A percentile compares a stretch with the other conserved stretches of the same genome.
Conservation (phyloP, 1,139 yeast genomes). For the Pichia sp. region DNA sequence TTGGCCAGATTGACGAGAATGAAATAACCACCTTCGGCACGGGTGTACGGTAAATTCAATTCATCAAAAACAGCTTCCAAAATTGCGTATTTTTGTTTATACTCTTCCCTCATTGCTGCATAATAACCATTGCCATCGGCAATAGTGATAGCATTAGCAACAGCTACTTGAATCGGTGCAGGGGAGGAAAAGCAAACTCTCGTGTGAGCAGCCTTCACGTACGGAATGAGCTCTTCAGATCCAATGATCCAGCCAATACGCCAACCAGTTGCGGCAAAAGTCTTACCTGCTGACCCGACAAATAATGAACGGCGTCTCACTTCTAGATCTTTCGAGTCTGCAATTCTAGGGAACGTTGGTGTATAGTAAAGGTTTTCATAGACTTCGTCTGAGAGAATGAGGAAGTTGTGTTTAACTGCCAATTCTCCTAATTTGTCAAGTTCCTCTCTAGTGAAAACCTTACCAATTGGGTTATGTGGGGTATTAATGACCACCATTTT, state of each 20-base stretch:
- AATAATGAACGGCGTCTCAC: conserved; percentile 73
- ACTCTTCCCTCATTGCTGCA: conserved; percentile 57
- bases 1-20: conserved; percentile 80
- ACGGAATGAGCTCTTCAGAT: conserved; percentile 69
- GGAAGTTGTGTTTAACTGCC: conserved; percentile 75
- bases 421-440: conserved; percentile 66
- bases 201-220: conserved; percentile 85
- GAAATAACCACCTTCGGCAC: conserved; percentile 91
- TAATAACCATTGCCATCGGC: conserved; percentile 61
- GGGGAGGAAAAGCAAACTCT: conserved; percentile 87
- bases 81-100: conserved; percentile 61
- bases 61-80: conserved; percentile 78
- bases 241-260: conserved; percentile 96
- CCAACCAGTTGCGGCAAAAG: conserved; percentile 99
- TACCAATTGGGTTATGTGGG: conserved; percentile 96
- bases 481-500: conserved; percentile 83
- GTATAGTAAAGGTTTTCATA: conserved; percentile 81
- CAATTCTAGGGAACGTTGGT: conserved; percentile 66
- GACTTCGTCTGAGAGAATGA: conserved; percentile 87
- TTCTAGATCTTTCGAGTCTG: conserved; percentile 58
- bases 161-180: conserved; percentile 92
- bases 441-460: conserved; percentile 72
- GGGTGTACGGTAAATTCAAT: conserved; percentile 78
- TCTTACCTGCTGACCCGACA: conserved; percentile 95
- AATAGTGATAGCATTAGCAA: conserved; percentile 62